A percentile compares a stretch with the other conserved stretches of the same genome.
phyloP scores from a whole-genome alignment of 148 eudicot genomes.

The Silene conica region DNA sequence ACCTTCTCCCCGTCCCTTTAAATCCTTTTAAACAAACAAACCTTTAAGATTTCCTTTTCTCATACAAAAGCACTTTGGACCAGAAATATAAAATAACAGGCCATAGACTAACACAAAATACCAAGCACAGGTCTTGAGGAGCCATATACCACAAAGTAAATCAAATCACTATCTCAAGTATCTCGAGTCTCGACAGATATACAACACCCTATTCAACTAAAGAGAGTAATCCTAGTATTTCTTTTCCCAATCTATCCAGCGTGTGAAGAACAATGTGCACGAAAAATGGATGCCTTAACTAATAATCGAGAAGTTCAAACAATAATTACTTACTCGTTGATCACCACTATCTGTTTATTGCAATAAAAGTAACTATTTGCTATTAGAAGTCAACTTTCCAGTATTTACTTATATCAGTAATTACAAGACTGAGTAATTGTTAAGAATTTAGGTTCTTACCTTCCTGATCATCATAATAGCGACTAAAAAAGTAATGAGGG shows the following conservation, averaged over 20 bases:
- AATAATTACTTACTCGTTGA: no score
- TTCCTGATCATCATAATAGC: no score
- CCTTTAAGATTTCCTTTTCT: neutral
- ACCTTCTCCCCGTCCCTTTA: neutral
- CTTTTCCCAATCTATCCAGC: neutral
- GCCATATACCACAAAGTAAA: neutral
- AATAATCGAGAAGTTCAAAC: neutral
- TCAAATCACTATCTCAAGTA: constrained; percentile 2
- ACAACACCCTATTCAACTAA: neutral
- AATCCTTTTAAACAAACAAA: neutral
- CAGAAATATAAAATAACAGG: neutral
- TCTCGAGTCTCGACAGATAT: neutral
- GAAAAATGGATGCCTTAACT: neutral
- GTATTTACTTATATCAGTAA: no score
- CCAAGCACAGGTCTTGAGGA: neutral
- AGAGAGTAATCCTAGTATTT: neutral
- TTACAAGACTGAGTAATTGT: no score
- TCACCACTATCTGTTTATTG: neutral
- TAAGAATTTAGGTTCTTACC: no score
- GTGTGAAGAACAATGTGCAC: neutral
- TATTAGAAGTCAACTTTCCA: neutral
- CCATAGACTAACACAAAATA: neutral
- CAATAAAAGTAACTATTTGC: neutral
- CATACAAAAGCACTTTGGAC: neutral
- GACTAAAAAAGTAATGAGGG: no score